phyloP scores from a whole-genome alignment of 1,284 basidiomycete species.

The Ustilago tritici region DNA sequence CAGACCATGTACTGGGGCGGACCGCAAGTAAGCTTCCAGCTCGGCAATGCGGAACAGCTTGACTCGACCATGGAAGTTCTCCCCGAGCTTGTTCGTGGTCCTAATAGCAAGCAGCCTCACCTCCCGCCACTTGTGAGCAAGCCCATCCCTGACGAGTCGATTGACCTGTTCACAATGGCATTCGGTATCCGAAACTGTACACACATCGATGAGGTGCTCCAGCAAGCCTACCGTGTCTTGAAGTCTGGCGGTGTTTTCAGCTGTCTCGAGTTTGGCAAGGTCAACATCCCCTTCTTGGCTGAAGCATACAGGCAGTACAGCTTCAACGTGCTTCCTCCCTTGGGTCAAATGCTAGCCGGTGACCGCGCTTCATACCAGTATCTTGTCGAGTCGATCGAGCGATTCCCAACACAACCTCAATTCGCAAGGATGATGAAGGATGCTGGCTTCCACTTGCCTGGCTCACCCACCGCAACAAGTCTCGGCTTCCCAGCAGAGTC shows the following conservation, averaged over 20 bases:
- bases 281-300: constrained; percentile 86
- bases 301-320: constrained; percentile 95
- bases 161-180: constrained; percentile 97
- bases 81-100: constrained; percentile 30
- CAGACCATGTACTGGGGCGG: constrained; percentile 74
- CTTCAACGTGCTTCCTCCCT: constrained; percentile 91
- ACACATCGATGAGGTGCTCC: constrained; percentile 86
- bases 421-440: constrained; percentile 83
- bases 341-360: constrained; percentile 94
- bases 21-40: constrained; percentile 90
- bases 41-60: constrained; percentile 91
- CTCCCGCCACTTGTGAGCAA: constrained; percentile 63
- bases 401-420: constrained; percentile 88
- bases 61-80: constrained; percentile 54
- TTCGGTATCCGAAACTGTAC: constrained; percentile 99
- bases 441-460: constrained; percentile 70
- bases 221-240: constrained; percentile 91
- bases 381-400: constrained; percentile 95
- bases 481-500: constrained; percentile 58
- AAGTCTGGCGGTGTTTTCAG: constrained; percentile 97
- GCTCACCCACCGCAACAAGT: constrained; percentile 55
- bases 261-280: constrained; percentile 95
- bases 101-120: constrained; percentile 55
- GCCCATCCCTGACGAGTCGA: constrained; percentile 74
- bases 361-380: constrained; percentile 93